Percentiles rank a stretch among this genome's conserved stretches.
phyloP scores from a whole-genome alignment of 805 yeast species.

The Saccharomycopsis fodiens region DNA sequence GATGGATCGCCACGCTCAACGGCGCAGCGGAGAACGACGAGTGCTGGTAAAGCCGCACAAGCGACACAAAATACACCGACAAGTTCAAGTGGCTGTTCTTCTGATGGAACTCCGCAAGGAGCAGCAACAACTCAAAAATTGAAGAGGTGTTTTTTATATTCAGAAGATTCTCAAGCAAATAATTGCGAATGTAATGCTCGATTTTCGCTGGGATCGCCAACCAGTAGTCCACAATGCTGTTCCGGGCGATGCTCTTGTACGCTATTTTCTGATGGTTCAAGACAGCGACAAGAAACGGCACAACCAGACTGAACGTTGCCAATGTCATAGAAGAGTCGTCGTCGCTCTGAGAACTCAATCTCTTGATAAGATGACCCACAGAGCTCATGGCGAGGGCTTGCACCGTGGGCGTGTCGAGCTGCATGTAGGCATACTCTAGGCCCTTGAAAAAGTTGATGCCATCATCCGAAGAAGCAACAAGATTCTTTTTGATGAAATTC shows the following conservation, averaged over 20 bases:
- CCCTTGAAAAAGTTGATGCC: conserved; percentile 3
- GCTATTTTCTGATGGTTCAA: conserved; percentile 2
- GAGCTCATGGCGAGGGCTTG: conserved; percentile 11
- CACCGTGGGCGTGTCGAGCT: background rate
- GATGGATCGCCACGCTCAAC: conserved; percentile 4
- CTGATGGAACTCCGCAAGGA: conserved; percentile 25
- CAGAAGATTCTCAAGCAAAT: conserved; percentile 25
- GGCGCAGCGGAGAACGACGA: conserved; percentile 5
- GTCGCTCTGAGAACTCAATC: conserved; percentile 13
- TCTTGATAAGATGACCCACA: conserved; percentile 13
- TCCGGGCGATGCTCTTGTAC: background rate
- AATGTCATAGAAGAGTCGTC: conserved; percentile 5
- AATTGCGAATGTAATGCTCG: conserved; percentile 26
- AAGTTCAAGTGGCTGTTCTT: conserved; percentile 27
- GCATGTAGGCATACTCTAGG: background rate
- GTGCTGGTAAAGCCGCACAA: conserved; percentile 21
- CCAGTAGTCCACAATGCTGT: conserved; percentile 30
- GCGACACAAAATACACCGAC: conserved; percentile 12
- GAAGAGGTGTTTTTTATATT: conserved; percentile 23
- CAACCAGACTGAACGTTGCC: background rate
- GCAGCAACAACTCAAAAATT: conserved; percentile 24
- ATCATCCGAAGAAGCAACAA: conserved; percentile 7
- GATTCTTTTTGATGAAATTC: conserved; percentile 12
- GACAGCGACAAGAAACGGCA: conserved; percentile 12
- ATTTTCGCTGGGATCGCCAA: conserved; percentile 28